Evolutionary conservation across 768 basidiomycete genomes (phyloP).

Genomic region (Phlebiopsis flavidoalba): DNA sequence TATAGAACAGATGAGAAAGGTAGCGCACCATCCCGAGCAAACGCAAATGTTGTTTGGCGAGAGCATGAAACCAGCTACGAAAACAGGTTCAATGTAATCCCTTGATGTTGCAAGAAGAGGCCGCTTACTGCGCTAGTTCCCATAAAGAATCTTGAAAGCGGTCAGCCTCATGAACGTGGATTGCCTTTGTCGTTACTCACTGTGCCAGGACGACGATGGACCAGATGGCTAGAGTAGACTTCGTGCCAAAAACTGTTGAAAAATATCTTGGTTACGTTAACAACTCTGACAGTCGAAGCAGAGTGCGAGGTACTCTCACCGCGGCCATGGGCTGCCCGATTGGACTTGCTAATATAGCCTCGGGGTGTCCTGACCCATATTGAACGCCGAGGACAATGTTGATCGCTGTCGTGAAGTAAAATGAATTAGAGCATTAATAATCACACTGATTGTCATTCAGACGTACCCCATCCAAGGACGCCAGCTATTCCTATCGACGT

Average conservation of each 20-base stretch:
- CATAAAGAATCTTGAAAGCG: constrained; percentile 39
- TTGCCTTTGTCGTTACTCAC: constrained; percentile 22
- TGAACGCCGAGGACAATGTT: constrained; percentile 50
- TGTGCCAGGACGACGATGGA: constrained; percentile 45
- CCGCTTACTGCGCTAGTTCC: constrained; percentile 41
- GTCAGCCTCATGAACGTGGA: neutral
- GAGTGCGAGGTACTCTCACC: neutral
- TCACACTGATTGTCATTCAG: neutral
- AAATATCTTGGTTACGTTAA: constrained; percentile 29
- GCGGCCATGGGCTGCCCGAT: constrained; percentile 40
- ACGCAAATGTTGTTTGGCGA: constrained; percentile 49
- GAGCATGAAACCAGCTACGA: constrained; percentile 42
- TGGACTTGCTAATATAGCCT: constrained; percentile 28
- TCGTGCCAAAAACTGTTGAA: constrained; percentile 42
- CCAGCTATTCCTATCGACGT: constrained; percentile 50
- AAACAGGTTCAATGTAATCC: neutral
- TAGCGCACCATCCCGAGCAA: constrained; percentile 57
- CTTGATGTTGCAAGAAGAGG: neutral
- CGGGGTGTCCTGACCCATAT: constrained; percentile 52
- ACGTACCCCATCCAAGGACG: constrained; percentile 55
- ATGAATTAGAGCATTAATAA: neutral
- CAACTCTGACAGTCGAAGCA: neutral
- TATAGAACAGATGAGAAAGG: constrained; percentile 52
- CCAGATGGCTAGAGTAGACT: constrained; percentile 48
- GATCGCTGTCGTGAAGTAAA: constrained; percentile 30